Base-by-base conservation (phyloP, 1,139 yeast genomes). In the Geotrichum siamense region DNA sequence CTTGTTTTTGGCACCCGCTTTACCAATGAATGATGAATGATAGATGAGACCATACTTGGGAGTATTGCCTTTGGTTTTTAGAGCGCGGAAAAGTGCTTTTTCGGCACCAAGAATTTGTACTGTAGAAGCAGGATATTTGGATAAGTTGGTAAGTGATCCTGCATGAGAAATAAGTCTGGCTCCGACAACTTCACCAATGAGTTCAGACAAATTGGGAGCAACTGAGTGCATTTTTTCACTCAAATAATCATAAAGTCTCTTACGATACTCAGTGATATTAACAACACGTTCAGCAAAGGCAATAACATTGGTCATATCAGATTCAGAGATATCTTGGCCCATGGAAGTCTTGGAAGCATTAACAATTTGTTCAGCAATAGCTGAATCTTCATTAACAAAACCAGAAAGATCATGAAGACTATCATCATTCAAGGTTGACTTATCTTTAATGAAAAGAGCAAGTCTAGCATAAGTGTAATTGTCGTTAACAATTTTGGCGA, bases 41-140 rank as follows among this genome's bases (percentile, higher is more conserved):
- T 91, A 91, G 61, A 91, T 85, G 64, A 91, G 76, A 65, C 98
- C 98, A 67, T 91, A 91, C 69, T 91, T 91, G 60, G 98, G 98
- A 52, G 98, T 91, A 72, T 91, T 89, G 64, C 94, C 96, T 72
- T 91, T 91, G 55, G 98, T 91, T 75, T 91, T 91, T 65, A 91
- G 78, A 55, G 98, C 98, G 72, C 97, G 82, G 76, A 93, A 93
- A 54, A 93, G 75, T 40, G 98, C 98, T 77, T 93, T 93, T 72
- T 93, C 99, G 55, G 99, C 98, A 70, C 99, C 99, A 64, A 93
- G 77, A 60, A 93, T 91, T 75, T 93, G 99, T 52, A 93, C 86
- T 49, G 98, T 91, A 27, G 98, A 91, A 54, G 99, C 97, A 56
- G 99, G 97, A 53, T 95, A 94, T 73, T 91, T 91, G 53, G 98